These are phyloP conservation scores for Cocos nucifera DNA, from an alignment of 176 grass and related monocot species.

Conservation along the genomic window DNA sequence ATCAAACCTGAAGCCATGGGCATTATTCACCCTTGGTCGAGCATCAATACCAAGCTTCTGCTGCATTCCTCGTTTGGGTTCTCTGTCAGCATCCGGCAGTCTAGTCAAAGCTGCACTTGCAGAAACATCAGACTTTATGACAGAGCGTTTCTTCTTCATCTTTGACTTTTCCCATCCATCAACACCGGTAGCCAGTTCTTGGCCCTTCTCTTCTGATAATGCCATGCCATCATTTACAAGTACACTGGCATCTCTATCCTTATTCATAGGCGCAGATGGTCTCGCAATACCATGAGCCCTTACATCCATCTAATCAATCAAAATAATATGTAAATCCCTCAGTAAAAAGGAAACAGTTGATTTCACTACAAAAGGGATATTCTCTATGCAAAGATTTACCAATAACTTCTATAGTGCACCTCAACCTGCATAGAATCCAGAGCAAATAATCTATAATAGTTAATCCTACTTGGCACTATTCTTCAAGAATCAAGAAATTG, in stretches of 20 bases:
- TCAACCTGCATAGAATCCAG: too few species aligned
- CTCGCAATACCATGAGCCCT: constrained; percentile 39
- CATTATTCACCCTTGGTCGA: constrained; percentile 40
- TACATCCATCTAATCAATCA: constrained; percentile 70
- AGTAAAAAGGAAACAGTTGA: not conserved
- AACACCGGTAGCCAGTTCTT: constrained; percentile 42
- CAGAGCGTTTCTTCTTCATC: constrained; percentile 85
- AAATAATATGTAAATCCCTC: constrained; percentile 10
- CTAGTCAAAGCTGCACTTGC: constrained; percentile 31
- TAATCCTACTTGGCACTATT: too few species aligned
- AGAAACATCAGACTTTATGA: constrained; percentile 54
- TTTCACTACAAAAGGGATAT: too few species aligned
- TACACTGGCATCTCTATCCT: constrained; percentile 57
- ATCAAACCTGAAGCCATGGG: constrained; percentile 59
- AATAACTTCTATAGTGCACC: too few species aligned
- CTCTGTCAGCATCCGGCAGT: constrained; percentile 46
- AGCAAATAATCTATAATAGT: too few species aligned
- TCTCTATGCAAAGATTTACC: too few species aligned
- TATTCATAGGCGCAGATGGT: constrained; percentile 39
- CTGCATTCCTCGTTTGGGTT: constrained; percentile 53
- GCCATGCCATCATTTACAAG: constrained; percentile 31
- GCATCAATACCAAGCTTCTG: constrained; percentile 56
- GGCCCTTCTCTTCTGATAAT: constrained; percentile 52
- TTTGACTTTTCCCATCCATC: constrained; percentile 83
- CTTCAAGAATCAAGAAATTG: too few species aligned